A percentile compares a stretch with the other conserved stretches of the same genome.
These are phyloP conservation scores for Crithidia mellificae DNA, from an alignment of 208 protist genomes.

Conservation along the genomic window DNA sequence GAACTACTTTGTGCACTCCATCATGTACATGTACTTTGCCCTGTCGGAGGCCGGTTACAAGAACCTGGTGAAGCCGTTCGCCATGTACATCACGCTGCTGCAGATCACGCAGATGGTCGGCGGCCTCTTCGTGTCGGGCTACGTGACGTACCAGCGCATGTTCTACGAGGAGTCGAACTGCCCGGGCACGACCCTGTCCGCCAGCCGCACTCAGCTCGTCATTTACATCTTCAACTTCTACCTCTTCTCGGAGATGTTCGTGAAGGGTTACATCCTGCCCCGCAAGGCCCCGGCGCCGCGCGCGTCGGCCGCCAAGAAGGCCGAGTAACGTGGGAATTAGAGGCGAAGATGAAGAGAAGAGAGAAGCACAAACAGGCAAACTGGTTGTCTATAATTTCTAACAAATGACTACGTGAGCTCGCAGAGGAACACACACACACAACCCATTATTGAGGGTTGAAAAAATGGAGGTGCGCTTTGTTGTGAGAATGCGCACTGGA, in stretches of 20 bases:
- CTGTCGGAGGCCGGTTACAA: slow-evolving; percentile 68
- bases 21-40: slow-evolving; percentile 97
- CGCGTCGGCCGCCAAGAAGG: slow-evolving; percentile 25
- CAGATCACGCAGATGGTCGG: slow-evolving; percentile 94
- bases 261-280: slow-evolving; percentile 76
- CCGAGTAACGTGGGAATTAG: slow-evolving; percentile 2
- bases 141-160: slow-evolving; percentile 44
- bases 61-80: slow-evolving; percentile 77
- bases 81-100: slow-evolving; percentile 84
- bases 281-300: slow-evolving; percentile 23
- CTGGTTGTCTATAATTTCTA: not conserved
- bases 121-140: slow-evolving; percentile 78
- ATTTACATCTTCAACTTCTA: slow-evolving; percentile 94
- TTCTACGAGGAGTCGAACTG: slow-evolving; percentile 25
- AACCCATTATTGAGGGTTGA: too few species aligned
- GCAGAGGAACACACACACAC: too few species aligned
- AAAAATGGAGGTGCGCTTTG: too few species aligned
- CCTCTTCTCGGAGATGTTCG: slow-evolving; percentile 93
- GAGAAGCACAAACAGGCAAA: not conserved
- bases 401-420: too few species aligned
- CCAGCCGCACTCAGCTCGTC: slow-evolving; percentile 52
- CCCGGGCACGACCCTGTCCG: slow-evolving; percentile 43
- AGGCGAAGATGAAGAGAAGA: not conserved
- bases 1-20: slow-evolving; percentile 94
- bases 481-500: too few species aligned